These are phyloP conservation scores for Kodamaea neixiangensis DNA, from an alignment of 805 yeast species.

Conservation along the genomic window DNA sequence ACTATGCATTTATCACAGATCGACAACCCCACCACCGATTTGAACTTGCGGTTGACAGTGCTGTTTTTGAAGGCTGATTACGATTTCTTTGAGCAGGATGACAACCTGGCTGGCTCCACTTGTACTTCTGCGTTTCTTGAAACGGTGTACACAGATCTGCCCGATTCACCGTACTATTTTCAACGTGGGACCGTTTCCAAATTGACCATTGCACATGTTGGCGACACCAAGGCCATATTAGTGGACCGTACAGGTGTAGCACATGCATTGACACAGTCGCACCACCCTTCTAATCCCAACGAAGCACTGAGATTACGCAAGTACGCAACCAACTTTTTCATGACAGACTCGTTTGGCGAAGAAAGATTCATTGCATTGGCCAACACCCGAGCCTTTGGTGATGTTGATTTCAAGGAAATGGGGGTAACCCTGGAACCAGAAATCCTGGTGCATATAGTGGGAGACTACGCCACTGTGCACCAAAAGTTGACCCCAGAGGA, in stretches of 20 bases:
- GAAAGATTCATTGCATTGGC: slow-evolving; percentile 81
- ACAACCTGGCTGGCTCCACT: slow-evolving; percentile 63
- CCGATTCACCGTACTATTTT: slow-evolving; percentile 50
- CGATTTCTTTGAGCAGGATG: slow-evolving; percentile 47
- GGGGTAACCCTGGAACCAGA: slow-evolving; percentile 96
- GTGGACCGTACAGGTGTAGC: slow-evolving; percentile 82
- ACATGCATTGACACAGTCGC: slow-evolving; percentile 73
- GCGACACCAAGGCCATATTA: slow-evolving; percentile 87
- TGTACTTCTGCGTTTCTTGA: slow-evolving; percentile 66
- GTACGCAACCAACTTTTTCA: slow-evolving; percentile 59
- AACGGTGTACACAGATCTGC: slow-evolving; percentile 38
- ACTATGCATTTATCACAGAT: slow-evolving; percentile 14
- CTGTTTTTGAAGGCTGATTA: slow-evolving; percentile 69
- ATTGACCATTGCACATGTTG: slow-evolving; percentile 83
- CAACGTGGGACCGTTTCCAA: slow-evolving; percentile 66
- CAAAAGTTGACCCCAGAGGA: slow-evolving; percentile 40
- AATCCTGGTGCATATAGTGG: slow-evolving; percentile 65
- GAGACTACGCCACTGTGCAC: slow-evolving; percentile 46
- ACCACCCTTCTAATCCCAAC: slow-evolving; percentile 82
- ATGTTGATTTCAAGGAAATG: slow-evolving; percentile 70
- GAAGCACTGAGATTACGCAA: slow-evolving; percentile 74
- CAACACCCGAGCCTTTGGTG: slow-evolving; percentile 94
- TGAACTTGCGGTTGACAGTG: slow-evolving; percentile 60
- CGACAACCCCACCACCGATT: slow-evolving; percentile 47
- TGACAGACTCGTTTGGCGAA: slow-evolving; percentile 92